phyloP scores from a whole-genome alignment of 805 yeast genomes.

The Kluyveromyces starmeri region DNA sequence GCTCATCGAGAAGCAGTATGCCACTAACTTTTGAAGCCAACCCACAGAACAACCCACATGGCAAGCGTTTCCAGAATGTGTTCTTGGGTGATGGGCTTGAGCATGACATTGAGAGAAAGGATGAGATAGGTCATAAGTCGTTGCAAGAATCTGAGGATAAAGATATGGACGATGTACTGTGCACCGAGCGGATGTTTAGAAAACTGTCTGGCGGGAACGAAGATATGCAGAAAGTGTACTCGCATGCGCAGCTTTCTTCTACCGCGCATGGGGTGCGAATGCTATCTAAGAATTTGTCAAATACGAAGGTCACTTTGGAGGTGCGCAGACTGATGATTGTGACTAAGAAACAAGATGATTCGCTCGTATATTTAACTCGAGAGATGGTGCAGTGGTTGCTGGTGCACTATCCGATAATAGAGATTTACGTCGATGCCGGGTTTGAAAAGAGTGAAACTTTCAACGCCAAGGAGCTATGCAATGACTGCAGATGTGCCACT shows the following conservation, averaged over 20 bases:
- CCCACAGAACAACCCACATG: neutral
- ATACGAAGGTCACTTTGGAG: constrained; percentile 63
- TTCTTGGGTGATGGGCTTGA: neutral
- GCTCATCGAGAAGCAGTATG: constrained; percentile 5
- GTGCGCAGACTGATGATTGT: constrained; percentile 69
- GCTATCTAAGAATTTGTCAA: constrained; percentile 60
- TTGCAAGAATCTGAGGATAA: neutral
- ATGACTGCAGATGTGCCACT: constrained; percentile 36
- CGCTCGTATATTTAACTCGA: constrained; percentile 64
- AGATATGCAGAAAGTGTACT: constrained; percentile 45
- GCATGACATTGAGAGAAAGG: no score
- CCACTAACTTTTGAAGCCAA: constrained; percentile 3
- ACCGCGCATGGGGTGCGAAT: constrained; percentile 75
- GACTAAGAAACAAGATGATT: constrained; percentile 83
- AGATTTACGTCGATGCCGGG: constrained; percentile 67
- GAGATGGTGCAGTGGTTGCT: constrained; percentile 76
- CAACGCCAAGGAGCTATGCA: constrained; percentile 43
- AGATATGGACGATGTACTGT: neutral
- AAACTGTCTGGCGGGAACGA: constrained; percentile 25
- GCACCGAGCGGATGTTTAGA: constrained; percentile 9
- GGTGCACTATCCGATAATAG: constrained; percentile 29
- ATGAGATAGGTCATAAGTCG: neutral
- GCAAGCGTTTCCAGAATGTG: neutral
- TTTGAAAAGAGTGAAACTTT: constrained; percentile 56
- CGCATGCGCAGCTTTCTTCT: constrained; percentile 69